Evolutionary conservation across 2,329 filamentous ascomycete species (phyloP), one percentile per base, ranked within the genome.

Genomic region (Claviceps capensis): DNA sequence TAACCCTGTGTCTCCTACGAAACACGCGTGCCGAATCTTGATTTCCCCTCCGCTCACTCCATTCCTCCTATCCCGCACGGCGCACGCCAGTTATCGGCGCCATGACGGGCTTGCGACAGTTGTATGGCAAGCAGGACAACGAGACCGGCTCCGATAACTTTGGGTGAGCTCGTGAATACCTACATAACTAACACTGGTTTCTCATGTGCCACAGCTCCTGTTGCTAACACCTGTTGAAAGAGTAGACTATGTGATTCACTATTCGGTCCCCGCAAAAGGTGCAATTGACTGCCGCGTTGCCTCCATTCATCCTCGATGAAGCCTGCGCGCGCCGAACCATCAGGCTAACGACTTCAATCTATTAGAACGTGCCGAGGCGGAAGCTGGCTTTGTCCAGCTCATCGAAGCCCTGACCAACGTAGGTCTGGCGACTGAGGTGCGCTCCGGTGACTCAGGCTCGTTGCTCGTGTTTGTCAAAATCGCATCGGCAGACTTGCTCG

Each of bases 211-310:
- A 45, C 41, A 19, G 17, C n/a, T 22, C 9, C 14, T 13, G 11
- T 38, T 30, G 26, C 48, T 50, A 13, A 50, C 30, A 13, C 37
- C 23, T 14, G n/a, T 23, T 13, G 23, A 52, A 61, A 79, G 86
- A 51, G 87, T 95, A 54, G 90, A 96, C 72, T 96, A 88, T 74
- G 88, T 95, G 53, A 78, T 96, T 56, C 79, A 82, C 62, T 95
- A 87, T 69, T 76, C 83, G 53, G 83, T 91, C 62, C 77, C 82
- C 26, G 73, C 79, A 45, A 77, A 81, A 52, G 80, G 86, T 86
- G 72, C 56, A 71, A 58, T 72, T 56, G 71, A 58, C 19, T 1
- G 11, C 3, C 6, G 4, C 2, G 6, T 23, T 7, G 3, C 8
- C 3, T 48, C 19, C 34, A 30, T 23, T 19, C n/a, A 34, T 4